A percentile compares a stretch with the other conserved stretches of the same genome.
These are phyloP conservation scores for Pseudopithomyces maydicus DNA, from an alignment of 2,329 filamentous ascomycete species.

Conservation along the genomic window DNA sequence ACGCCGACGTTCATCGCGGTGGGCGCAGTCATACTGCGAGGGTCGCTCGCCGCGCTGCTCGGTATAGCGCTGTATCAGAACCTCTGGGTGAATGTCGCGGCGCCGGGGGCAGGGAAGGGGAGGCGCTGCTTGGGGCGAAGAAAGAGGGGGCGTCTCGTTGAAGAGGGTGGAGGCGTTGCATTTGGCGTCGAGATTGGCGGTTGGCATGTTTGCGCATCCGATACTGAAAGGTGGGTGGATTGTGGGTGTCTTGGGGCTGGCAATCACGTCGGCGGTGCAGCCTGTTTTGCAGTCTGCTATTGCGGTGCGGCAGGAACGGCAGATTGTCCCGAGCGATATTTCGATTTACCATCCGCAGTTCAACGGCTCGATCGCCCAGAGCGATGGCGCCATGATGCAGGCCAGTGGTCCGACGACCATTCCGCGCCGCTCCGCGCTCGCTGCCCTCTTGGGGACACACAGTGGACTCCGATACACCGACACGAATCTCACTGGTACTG, in stretches of 20 bases:
- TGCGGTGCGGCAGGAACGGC: not conserved
- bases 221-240: not conserved
- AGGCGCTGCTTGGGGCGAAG: not conserved
- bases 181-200: not conserved
- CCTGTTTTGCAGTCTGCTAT: not conserved
- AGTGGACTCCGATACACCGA: slow-evolving; percentile 5
- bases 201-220: not conserved
- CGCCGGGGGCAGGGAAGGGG: not conserved
- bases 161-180: not conserved
- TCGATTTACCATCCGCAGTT: not conserved
- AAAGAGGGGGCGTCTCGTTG: not conserved
- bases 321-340: not conserved
- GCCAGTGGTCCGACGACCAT: not conserved
- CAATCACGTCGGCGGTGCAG: not conserved
- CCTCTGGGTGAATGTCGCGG: not conserved
- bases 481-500: not conserved
- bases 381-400: slow-evolving; percentile 4
- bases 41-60: not conserved
- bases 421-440: not conserved
- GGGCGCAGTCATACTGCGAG: not conserved
- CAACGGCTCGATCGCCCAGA: slow-evolving; percentile 8
- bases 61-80: not conserved
- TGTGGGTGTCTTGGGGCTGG: not conserved
- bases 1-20: not conserved
- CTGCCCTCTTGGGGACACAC: not conserved